Base-by-base conservation (phyloP, 805 yeast species). In the Hanseniaspora pseudoguilliermondii region DNA sequence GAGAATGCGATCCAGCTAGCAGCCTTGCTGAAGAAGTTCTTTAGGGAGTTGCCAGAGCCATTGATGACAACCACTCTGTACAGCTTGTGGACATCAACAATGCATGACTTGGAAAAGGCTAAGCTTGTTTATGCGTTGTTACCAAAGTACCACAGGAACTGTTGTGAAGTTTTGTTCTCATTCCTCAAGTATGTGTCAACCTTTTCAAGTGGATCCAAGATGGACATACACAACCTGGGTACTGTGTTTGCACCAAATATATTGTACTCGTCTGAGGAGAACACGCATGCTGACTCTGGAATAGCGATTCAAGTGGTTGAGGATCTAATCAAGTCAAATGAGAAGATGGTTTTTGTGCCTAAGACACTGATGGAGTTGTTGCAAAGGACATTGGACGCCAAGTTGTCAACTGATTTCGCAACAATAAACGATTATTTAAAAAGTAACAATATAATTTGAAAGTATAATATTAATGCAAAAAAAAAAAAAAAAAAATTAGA, bases 171-270 rank as follows among this genome's bases (percentile, higher is more conserved):
- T 2, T 71, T 93, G 43, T 73, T 90, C 35, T 81, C 83, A 57
- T 93, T 93, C 67, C 79, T 93, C 65, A 83, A 83, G 68, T 93
- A 97, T 97, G 91, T 90, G 2, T 88, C 97, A 0, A 86, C 97
- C 2, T 93, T 93, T 71, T 86, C 97, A 1, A 90, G 81, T 23
- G 93, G 93, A 0, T 88, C 97, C 3, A 93, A 91, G 71, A 93
- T 93, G 98, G 97, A 91, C 66, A 80, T 86, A 36, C 95, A 89
- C 66, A 93, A 93, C 67, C 75, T 93, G 60, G 95, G 98, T 1
- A 93, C 97, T 0, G 99, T 93, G 2, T 76, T 93, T 50, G 86
- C 97, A 0, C 99, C 99, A 1, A 93, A 90, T 64, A 82, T 93
- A 47, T 73, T 95, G 42, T 84, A 83, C 62, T 36, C 38, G 18